Percentiles rank a stretch among this genome's conserved stretches.
These are phyloP conservation scores for Lepraria neglecta DNA, from an alignment of 495 filamentous ascomycete genomes.

Conservation along the genomic window DNA sequence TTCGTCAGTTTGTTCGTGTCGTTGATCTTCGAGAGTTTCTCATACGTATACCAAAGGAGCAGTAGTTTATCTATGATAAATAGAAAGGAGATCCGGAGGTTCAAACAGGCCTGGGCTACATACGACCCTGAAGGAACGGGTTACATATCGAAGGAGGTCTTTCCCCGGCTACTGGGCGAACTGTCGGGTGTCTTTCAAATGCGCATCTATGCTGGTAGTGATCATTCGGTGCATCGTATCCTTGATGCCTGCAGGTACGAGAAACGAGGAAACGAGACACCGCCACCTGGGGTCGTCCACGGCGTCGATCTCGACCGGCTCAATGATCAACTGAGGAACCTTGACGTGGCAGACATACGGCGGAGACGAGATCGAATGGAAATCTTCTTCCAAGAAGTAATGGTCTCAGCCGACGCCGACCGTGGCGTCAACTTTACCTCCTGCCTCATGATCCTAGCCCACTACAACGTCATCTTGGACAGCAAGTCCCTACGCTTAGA, in stretches of 20 bases:
- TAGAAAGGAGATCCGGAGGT: constrained; percentile 86
- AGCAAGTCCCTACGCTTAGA: constrained; percentile 90
- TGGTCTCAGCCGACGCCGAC: constrained; percentile 84
- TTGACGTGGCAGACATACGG: constrained; percentile 69
- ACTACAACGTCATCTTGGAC: constrained; percentile 98
- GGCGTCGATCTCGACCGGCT: constrained; percentile 75
- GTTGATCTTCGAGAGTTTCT: constrained; percentile 98
- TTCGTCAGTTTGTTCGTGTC: constrained; percentile 98
- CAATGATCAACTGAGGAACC: constrained; percentile 63
- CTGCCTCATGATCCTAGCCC: constrained; percentile 93
- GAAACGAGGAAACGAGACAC: constrained; percentile 38
- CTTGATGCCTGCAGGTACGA: constrained; percentile 71
- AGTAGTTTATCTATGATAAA: constrained; percentile 74
- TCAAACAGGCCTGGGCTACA: constrained; percentile 97
- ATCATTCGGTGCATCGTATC: constrained; percentile 76
- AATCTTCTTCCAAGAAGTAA: constrained; percentile 89
- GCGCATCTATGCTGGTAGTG: constrained; percentile 86
- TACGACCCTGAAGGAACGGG: constrained; percentile 88
- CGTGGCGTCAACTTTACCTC: constrained; percentile 87
- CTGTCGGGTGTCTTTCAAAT: constrained; percentile 93
- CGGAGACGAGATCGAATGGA: constrained; percentile 72
- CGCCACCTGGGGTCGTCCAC: constrained; percentile 48
- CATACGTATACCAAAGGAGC: constrained; percentile 95
- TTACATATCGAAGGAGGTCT: constrained; percentile 85
- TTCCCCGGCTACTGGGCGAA: constrained; percentile 82